Conservation (phyloP, 1,284 basidiomycete species). For the Microbotryum silenes-acaulis region DNA sequence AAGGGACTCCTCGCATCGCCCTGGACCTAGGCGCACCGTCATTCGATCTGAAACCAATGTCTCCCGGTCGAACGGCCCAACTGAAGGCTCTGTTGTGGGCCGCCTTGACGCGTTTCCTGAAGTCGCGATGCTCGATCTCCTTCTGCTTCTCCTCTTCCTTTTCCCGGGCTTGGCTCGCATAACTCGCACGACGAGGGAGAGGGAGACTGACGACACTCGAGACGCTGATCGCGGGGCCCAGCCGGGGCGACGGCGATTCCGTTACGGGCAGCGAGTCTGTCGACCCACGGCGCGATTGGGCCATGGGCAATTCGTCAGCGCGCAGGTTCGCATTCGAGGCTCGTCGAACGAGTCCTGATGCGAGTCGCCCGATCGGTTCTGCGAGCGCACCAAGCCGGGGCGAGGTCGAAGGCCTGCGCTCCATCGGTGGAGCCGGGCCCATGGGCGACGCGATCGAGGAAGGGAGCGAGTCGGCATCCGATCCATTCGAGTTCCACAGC, state of each 20-base stretch:
- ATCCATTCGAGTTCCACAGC: conserved; percentile 2
- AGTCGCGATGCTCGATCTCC: conserved; percentile 14
- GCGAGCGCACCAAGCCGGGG: conserved; percentile 21
- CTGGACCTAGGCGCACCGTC: conserved; percentile 2
- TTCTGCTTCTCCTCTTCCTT: conserved; percentile 26
- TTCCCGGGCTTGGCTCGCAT: conserved; percentile 18
- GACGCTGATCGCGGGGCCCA: conserved; percentile 11
- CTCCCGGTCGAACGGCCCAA: conserved; percentile 13
- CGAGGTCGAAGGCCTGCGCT: conserved; percentile 19
- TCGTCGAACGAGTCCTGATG: conserved; percentile 24
- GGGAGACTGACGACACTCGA: background rate
- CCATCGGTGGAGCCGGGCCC: conserved; percentile 2
- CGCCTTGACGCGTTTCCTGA: conserved; percentile 11
- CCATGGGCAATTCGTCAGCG: conserved; percentile 10
- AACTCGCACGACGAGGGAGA: conserved; percentile 10
- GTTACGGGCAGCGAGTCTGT: background rate
- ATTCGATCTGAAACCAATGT: background rate
- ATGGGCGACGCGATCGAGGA: conserved; percentile 8
- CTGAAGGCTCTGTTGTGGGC: conserved; percentile 23
- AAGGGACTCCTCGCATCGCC: background rate
- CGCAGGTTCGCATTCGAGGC: conserved; percentile 18
- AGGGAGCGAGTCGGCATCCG: conserved; percentile 9
- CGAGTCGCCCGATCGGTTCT: conserved; percentile 24
- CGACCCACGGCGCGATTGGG: conserved; percentile 2
- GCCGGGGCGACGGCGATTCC: conserved; percentile 8